Evolutionary conservation across 1,284 basidiomycete genomes (phyloP).

Genomic region (Gymnopus androsaceus): DNA sequence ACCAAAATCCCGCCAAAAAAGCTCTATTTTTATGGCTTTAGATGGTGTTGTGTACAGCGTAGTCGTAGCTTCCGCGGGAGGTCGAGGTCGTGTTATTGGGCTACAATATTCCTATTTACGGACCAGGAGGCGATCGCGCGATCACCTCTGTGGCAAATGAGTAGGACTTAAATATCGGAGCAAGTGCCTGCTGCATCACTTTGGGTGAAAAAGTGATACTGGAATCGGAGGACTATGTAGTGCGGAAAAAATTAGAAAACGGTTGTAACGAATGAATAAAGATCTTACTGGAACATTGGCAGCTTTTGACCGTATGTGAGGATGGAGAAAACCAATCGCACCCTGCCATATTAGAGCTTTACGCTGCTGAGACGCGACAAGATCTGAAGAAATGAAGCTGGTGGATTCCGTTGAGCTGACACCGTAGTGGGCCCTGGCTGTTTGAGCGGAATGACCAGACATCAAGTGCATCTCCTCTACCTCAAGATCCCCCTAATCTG

Average conservation of each 20-base stretch:
- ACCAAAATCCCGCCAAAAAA: too few species aligned
- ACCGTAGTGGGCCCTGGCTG: not conserved
- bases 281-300: not conserved
- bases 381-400: not conserved
- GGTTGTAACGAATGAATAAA: not conserved
- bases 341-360: not conserved
- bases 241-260: not conserved
- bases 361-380: not conserved
- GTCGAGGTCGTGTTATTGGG: too few species aligned
- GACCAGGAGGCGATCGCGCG: too few species aligned
- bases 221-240: not conserved
- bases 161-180: not conserved
- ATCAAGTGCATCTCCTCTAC: not conserved
- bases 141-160: too few species aligned
- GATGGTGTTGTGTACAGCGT: too few species aligned
- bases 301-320: not conserved
- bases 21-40: too few species aligned
- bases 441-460: not conserved
- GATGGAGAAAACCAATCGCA: conserved; percentile 1
- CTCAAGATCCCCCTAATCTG: not conserved
- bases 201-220: not conserved
- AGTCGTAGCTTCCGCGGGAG: too few species aligned
- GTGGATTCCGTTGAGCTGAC: not conserved
- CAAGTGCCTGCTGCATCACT: not conserved
- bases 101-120: too few species aligned